Base-by-base conservation (phyloP, 352 stramenopile genomes). In the Aphanomyces astaci region DNA sequence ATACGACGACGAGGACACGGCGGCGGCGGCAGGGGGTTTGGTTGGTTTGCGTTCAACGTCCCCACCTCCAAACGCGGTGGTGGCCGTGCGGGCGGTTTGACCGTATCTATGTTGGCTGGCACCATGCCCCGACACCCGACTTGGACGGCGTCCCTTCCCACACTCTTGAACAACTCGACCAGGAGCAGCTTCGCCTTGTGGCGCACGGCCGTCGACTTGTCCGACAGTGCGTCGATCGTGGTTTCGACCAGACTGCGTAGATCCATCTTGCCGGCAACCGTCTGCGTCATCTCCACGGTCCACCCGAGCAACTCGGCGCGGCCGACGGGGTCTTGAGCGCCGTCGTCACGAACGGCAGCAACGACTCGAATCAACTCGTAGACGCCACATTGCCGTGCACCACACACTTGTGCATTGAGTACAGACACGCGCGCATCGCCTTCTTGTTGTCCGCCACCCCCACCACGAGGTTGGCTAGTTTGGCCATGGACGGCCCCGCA, bases 361-460 rank as follows among this genome's bases (percentile, higher is more conserved):
- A 40, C 64, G 84, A 90, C 63, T 95, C 86, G 24, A 95, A 72
- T 60, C 87, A 94, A 3, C 53, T 43, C 5, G 70, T 49, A 0
- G 78, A 89, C 2, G 87, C 92, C 30, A 82, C 63, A 33, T 86
- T 78, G 60, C 81, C 86, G 74, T 95, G 87, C 13, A 75, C 77
- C 28, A 95, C 86, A 86, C 87, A 95, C 63, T 88, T 90, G 64
- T 94, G 78, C 30, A 95, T 70, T 25, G 86, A 78, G 43, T 94
- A 83, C 10, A 95, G 68, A 2, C 82, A 80, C 24, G 86, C 87
- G 22, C 74, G 51, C 72, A 92, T 84, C 87, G 94, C 93, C 19
- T 78, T 81, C 70, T 95, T 95, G 72, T 95, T 95, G 75, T 95
- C 94, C 71, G 94, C 87, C 2, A 75, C 76, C 30, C 93, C 84